Percentiles rank a stretch among this genome's conserved stretches.
phyloP scores from a whole-genome alignment of 345 rosid species.

The Aquilaria yunnanensis region DNA sequence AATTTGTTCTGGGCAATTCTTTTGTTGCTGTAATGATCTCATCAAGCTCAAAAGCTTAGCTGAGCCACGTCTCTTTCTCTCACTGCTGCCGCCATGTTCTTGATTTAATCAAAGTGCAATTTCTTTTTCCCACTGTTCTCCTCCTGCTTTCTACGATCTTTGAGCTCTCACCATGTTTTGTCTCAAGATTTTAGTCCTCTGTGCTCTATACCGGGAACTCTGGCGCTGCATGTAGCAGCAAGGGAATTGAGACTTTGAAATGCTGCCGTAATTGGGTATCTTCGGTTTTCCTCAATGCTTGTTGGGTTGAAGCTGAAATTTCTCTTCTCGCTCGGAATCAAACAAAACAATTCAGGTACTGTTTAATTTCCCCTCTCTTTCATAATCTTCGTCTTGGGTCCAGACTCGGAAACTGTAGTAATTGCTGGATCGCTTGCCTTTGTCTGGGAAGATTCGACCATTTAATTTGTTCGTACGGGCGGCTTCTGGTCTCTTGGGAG shows the following conservation, averaged over 20 bases:
- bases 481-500: slow-evolving; percentile 3
- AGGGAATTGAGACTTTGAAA: background rate
- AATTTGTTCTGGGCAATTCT: background rate
- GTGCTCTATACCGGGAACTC: background rate
- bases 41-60: too few relatives aligned
- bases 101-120: background rate
- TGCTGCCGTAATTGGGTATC: slow-evolving; percentile 9
- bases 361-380: background rate
- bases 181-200: slow-evolving; percentile 32
- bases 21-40: background rate
- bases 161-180: slow-evolving; percentile 20
- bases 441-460: slow-evolving; percentile 2
- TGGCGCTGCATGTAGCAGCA: background rate
- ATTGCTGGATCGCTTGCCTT: slow-evolving; percentile 9
- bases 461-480: slow-evolving; percentile 6
- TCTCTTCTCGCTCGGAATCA: background rate
- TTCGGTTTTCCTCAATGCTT: background rate
- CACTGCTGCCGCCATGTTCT: too few relatives aligned
- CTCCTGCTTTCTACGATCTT: slow-evolving; percentile 1
- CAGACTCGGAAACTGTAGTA: slow-evolving; percentile 8
- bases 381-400: background rate
- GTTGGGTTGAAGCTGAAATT: slow-evolving; percentile 7
- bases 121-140: background rate
- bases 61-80: too few relatives aligned
- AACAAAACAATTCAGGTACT: slow-evolving; percentile 17